Evolutionary conservation across 2,329 filamentous ascomycete species (phyloP), one percentile per base, ranked within the genome.

Genomic region (Fusarium vanettenii): DNA sequence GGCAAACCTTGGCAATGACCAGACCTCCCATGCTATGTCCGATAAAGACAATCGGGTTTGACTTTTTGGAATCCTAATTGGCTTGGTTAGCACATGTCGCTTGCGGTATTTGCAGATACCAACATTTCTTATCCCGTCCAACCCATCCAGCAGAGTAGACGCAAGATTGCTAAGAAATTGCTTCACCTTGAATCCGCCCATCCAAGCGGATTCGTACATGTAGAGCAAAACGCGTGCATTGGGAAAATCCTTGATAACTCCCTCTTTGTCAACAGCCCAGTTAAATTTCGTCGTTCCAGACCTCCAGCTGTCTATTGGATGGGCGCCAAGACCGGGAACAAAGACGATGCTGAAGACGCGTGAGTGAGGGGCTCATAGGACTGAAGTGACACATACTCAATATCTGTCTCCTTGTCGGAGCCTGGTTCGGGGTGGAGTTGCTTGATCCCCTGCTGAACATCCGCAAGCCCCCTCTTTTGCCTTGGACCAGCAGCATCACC

Each of bases 11-110:
- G 13, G 85, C 84, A 35, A 86, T 80, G 1, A 86, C 84, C 7
- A 86, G 76, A 8, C 85, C 85, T 10, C 85, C 85, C 85, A 86
- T 86, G 22, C 83, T 84, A 41, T 86, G 85, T 0, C 83, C 84
- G 16, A 86, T 83, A 39, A 86, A 84, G 0, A 85, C 81, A 11
- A 86, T 84, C 1, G 85, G 85, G 3, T 83, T 79, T 31, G 80
- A 37, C 37, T 45, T 48, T 18, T n/a, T 25, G 16, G 55, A 25
- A 11, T 62, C 37, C 72, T 74, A 9, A 1, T 22, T 8, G 29
- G 13, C 2, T 37, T 29, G 25, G 60, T 72, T 7, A 75, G 37
- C 8, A 1, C 3, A 20, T 0, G 4, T 7, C 20, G 33, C 66
- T 16, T n/a, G 18, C 6, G 27, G 22, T 22, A 39, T 22, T 10